Percentiles rank a stretch among this genome's conserved stretches.
These are phyloP conservation scores for Ophiostoma sp. DNA, from an alignment of 2,329 filamentous ascomycete species.

Conservation along the genomic window DNA sequence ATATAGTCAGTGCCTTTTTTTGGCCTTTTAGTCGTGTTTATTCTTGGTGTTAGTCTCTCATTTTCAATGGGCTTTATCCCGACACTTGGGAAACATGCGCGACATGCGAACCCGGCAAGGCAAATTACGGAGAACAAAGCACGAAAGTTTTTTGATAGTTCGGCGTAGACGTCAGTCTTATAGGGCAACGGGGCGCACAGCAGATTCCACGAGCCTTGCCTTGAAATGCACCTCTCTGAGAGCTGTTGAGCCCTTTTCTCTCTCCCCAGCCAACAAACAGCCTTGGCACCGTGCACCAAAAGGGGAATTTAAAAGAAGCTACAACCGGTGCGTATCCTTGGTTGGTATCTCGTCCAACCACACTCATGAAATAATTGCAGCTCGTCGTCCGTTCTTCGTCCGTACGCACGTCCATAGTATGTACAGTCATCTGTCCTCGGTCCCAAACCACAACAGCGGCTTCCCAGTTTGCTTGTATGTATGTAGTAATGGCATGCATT, in stretches of 20 bases:
- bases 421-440: background rate
- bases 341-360: background rate
- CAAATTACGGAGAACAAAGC: background rate
- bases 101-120: background rate
- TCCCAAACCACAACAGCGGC: background rate
- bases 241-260: background rate
- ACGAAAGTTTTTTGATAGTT: background rate
- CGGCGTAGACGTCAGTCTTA: background rate
- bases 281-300: background rate
- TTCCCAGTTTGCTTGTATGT: background rate
- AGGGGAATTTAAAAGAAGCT: background rate
- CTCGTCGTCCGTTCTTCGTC: background rate
- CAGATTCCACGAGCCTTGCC: background rate
- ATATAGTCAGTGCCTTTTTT: background rate
- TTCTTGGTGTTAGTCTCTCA: background rate
- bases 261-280: background rate
- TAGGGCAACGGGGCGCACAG: background rate
- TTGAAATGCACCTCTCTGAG: background rate
- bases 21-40: background rate
- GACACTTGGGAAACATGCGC: background rate
- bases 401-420: background rate
- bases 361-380: background rate
- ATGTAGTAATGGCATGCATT: background rate
- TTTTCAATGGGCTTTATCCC: background rate
- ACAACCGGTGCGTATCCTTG: background rate